phyloP scores from a whole-genome alignment of 1,139 yeast species.

The Sugiyamaella japonica region DNA sequence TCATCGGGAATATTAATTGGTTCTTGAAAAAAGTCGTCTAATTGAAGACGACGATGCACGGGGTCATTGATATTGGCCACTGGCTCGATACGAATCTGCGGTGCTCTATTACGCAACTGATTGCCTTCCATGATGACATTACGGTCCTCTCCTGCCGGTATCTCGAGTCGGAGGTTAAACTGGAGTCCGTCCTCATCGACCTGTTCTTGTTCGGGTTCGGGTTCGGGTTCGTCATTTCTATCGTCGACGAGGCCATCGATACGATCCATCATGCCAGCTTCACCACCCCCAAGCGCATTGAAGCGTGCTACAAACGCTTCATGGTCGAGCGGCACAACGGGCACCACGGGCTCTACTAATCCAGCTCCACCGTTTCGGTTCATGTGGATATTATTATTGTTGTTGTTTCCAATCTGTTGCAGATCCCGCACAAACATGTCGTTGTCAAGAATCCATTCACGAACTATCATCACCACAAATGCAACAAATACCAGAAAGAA shows the following conservation, averaged over 20 bases:
- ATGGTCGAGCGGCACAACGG: background rate
- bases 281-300: background rate
- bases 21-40: slow-evolving; percentile 7
- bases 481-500: slow-evolving; percentile 31
- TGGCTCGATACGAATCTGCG: background rate
- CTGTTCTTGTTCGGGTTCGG: background rate
- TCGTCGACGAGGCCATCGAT: background rate
- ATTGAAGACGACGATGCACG: background rate
- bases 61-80: background rate
- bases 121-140: background rate
- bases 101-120: background rate
- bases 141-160: background rate
- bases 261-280: background rate
- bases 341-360: background rate
- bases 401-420: slow-evolving; percentile 19
- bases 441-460: slow-evolving; percentile 43
- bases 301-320: background rate
- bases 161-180: background rate
- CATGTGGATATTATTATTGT: background rate
- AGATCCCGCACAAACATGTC: slow-evolving; percentile 28
- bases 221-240: background rate
- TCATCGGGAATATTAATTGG: slow-evolving; percentile 21
- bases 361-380: slow-evolving; percentile 1
- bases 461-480: slow-evolving; percentile 37
- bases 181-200: background rate